Base-by-base conservation (phyloP, 169 alveolate genomes). In the Plasmodium cynomolgi region DNA sequence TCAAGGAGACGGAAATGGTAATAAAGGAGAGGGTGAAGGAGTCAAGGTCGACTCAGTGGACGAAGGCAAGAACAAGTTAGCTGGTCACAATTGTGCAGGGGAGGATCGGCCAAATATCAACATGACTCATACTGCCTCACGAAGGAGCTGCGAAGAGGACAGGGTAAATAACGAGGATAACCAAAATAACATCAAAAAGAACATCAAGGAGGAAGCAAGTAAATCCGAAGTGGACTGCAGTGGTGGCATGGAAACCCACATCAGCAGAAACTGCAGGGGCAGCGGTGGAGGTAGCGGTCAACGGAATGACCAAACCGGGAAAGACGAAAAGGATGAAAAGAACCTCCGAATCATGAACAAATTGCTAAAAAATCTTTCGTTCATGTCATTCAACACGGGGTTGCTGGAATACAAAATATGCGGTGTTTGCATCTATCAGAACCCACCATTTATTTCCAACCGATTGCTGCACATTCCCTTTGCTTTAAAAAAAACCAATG, bases 351-450 rank as follows among this genome's bases (percentile, higher is more conserved):
- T 79, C n/a, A 80, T 58, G 83, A 88, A 68, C 11, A 88, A 50
- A 1, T 23, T 88, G 62, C 96, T 96, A 13, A 96, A 96, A 74
- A 85, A 91, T 13, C 93, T 97, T 9, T 95, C 98, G 6, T 92
- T 97, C 81, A 96, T 97, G 29, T 96, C 99, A 17, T 97, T 97
- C 83, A 97, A 97, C 92, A 97, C 98, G 68, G 99, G 99, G 15
- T 96, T 97, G 17, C 95, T 97, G 31, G 99, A 97, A 93, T 97
- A 97, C 84, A 96, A 97, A 84, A 93, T 97, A 72, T 96, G 96
- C 79, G 99, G 99, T 62, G 73, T 97, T 5, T 96, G 96, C 56
- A 80, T 97, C 56, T 97, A 97, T 96, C 98, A 97, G 75, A 97
- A 97, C 80, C 99, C 99, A 20, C 98, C 98, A 31, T 97, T 96